Base-by-base conservation (phyloP, 2,329 filamentous ascomycete genomes). In the Trichoderma koningiopsis region DNA sequence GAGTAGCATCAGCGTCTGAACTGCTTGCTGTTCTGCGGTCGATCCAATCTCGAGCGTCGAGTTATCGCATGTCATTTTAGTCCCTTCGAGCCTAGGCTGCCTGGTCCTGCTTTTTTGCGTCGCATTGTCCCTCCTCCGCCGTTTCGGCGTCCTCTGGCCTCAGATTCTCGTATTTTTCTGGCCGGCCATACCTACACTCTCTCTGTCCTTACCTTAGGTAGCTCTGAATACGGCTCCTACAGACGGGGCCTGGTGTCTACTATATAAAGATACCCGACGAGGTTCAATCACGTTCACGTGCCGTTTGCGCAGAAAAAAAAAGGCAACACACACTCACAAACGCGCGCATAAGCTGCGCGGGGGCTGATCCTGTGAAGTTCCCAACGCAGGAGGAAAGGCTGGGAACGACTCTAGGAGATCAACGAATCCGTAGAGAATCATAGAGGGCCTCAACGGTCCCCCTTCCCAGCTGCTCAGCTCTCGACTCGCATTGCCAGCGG, bases 391-490 rank as follows among this genome's bases (percentile, higher is more conserved):
- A 49, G 33, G 57, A 35, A 55, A 49, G 37, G 43, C 57, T 55
- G 65, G 56, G 27, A 53, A 35, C 47, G 43, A 24, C 37, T 47
- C 57, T 24, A 31, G 52, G 65, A 55, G 47, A 47, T 19, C 35
- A 43, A 59, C 53, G 56, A 49, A 67, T 67, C 55, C 55, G 64
- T 67, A 67, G 64, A 59, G 64, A 58, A 40, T 49, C 55, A 59
- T 67, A 67, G 64, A 67, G 64, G 64, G 43, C 27, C 55, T 49
- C 52, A 59, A 49, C 64, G 64, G 40, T 67, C 64, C 64, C 64
- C 64, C 43, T 29, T 59, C 64, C 64, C 37, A 56, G 24, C 55
- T n/a, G 55, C 55, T 55, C 53, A 27, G 40, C 40, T 8, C 31
- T 37, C 55, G 55, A 59, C 64, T 37, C 37, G 64, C 64, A 57